Conservation (phyloP, 1,284 basidiomycete genomes). For the Malassezia japonica region DNA sequence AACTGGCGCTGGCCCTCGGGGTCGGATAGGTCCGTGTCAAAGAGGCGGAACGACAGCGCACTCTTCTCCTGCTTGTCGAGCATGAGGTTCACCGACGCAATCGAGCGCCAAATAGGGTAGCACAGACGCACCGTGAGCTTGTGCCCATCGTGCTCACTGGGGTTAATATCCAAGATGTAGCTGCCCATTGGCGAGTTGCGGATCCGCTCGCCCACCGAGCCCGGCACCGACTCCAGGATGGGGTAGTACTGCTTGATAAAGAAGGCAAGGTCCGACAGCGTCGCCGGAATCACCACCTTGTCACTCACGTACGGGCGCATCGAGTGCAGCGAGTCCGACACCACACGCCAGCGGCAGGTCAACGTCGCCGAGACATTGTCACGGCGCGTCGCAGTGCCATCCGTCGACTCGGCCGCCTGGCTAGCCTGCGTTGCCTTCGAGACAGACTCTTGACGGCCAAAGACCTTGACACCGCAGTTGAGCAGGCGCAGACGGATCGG, state of each 20-base stretch:
- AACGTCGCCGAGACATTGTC: slow-evolving; percentile 39
- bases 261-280: slow-evolving; percentile 58
- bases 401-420: background rate
- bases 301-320: slow-evolving; percentile 69
- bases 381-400: slow-evolving; percentile 3
- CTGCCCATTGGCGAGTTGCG: slow-evolving; percentile 35
- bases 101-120: slow-evolving; percentile 43
- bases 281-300: slow-evolving; percentile 58
- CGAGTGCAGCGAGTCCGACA: slow-evolving; percentile 73
- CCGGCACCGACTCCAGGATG: slow-evolving; percentile 29
- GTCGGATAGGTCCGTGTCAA: slow-evolving; percentile 37
- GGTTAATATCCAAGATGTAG: slow-evolving; percentile 35
- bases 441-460: slow-evolving; percentile 55
- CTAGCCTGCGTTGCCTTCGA: slow-evolving; percentile 36
- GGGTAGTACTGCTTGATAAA: slow-evolving; percentile 51
- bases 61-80: slow-evolving; percentile 48
- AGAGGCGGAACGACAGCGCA: slow-evolving; percentile 39
- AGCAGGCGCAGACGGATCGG: slow-evolving; percentile 76
- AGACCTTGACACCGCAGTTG: slow-evolving; percentile 75
- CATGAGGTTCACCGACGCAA: slow-evolving; percentile 44
- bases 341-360: slow-evolving; percentile 60
- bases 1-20: slow-evolving; percentile 38
- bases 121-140: slow-evolving; percentile 28
- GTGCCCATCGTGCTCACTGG: slow-evolving; percentile 26
- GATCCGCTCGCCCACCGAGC: slow-evolving; percentile 23